Evolutionary conservation across 1,284 basidiomycete genomes (phyloP).

Genomic region (Rhodofomes roseus): DNA sequence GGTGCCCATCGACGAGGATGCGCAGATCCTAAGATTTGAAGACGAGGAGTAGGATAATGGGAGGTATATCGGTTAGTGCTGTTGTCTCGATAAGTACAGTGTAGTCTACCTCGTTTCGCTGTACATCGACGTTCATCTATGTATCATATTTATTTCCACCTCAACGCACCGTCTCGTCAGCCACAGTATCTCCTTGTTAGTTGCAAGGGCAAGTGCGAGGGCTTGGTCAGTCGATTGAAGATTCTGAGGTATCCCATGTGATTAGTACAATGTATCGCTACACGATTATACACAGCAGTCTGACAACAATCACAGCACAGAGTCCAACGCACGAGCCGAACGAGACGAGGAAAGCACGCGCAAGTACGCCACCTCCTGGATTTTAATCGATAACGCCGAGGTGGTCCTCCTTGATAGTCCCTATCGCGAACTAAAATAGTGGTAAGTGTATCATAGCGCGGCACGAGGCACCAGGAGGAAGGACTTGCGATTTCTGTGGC

Average conservation of each 20-base stretch:
- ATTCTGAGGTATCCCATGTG: neutral
- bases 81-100: neutral
- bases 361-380: neutral
- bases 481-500: conserved; percentile 90
- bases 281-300: neutral
- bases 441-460: neutral
- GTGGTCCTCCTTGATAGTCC: conserved; percentile 93
- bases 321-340: neutral
- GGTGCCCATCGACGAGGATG: conserved; percentile 85
- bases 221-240: no score
- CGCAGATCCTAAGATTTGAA: conserved; percentile 77
- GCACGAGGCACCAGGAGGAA: neutral
- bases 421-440: conserved; percentile 78
- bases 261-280: neutral
- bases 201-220: no score
- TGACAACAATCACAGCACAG: neutral
- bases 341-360: neutral
- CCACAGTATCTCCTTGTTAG: neutral
- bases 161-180: neutral
- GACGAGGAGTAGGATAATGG: conserved; percentile 57
- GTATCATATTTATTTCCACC: neutral
- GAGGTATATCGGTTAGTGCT: neutral
- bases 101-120: neutral
- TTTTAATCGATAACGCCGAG: conserved; percentile 75
- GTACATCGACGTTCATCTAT: neutral